Evolutionary conservation across 2,329 filamentous ascomycete species (phyloP), one percentile per base, ranked within the genome.

Genomic region (Penicillium sp.): DNA sequence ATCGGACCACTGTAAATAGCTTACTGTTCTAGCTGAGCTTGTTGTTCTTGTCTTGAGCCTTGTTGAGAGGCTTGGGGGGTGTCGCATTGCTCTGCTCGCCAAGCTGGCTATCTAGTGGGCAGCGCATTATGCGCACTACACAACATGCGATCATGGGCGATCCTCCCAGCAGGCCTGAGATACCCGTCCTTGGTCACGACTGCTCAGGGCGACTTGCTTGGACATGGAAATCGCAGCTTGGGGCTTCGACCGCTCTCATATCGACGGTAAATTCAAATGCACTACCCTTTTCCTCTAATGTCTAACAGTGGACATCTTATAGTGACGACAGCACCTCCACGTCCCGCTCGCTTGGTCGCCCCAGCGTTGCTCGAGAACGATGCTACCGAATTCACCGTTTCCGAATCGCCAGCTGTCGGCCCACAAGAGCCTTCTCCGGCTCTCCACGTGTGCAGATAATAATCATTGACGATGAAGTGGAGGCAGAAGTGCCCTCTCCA

Each of bases 71-170:
- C 11, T 48, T 3, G 8, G 15, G 37, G 25, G 42, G 50, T 14
- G 38, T 35, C 2, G n/a, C 34, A 35, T 12, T 22, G 1, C 5
- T 55, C n/a, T 2, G 8, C 10, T 2, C 17, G 20, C 22, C 22
- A 37, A 25, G 15, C 28, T 31, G 17, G 39, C 41, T 34, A 17
- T 3, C 37, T 43, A 11, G 25, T 14, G 15, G 45, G 53, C 22
- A 50, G 47, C 35, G 49, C 66, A 67, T 45, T 62, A 70, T 69
- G 66, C 60, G 62, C 58, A 60, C 49, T 48, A 55, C 42, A 53
- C 63, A 70, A 54, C 20, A 71, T 71, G 69, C 66, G 58, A 55
- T 59, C 54, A 37, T 58, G 67, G 64, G 58, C 49, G 49, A 63
- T 49, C 49, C 47, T 66, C 58, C 52, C 59, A 61, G 62, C 67